Conservation (phyloP, 192 early-diverging fungal species). For the Cladochytrium replicatum region DNA sequence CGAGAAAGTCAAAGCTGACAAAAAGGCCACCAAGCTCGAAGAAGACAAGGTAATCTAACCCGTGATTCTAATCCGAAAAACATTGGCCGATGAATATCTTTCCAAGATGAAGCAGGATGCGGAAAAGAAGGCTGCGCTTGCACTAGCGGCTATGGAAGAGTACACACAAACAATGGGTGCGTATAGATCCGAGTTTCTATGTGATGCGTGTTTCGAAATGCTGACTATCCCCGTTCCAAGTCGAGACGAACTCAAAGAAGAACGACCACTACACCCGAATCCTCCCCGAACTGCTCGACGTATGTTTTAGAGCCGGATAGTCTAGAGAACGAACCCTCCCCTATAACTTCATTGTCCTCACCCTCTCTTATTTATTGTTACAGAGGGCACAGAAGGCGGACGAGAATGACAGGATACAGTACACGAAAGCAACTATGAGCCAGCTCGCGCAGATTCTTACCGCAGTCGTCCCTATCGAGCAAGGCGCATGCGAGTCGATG, state of each 20-base stretch:
- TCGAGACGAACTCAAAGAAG: conserved; percentile 31
- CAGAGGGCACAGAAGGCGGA: conserved; percentile 28
- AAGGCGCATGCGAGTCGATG: conserved; percentile 13
- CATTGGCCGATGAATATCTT: not conserved
- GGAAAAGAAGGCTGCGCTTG: conserved; percentile 29
- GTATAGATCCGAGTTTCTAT: not conserved
- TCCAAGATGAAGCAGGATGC: conserved; percentile 21
- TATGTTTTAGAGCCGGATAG: conserved; percentile 4
- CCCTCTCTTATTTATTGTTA: not conserved
- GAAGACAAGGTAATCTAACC: conserved; percentile 15
- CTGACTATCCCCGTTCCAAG: conserved; percentile 5
- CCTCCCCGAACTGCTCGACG: conserved; percentile 27
- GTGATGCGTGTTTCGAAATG: too few species aligned
- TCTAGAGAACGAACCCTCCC: not conserved
- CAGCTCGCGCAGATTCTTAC: conserved; percentile 16
- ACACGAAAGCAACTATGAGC: conserved; percentile 14
- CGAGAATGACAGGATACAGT: conserved; percentile 22
- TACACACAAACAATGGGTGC: conserved; percentile 30
- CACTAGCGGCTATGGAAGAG: conserved; percentile 17
- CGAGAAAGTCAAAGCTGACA: conserved; percentile 20
- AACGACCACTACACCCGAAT: conserved; percentile 14
- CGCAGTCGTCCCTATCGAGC: conserved; percentile 4
- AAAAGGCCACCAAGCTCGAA: conserved; percentile 26
- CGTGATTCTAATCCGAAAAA: too few species aligned
- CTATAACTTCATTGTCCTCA: conserved; percentile 2